These are phyloP conservation scores for Eremothecium gossypii DNA, from an alignment of 1,139 yeast genomes.

Conservation along the genomic window DNA sequence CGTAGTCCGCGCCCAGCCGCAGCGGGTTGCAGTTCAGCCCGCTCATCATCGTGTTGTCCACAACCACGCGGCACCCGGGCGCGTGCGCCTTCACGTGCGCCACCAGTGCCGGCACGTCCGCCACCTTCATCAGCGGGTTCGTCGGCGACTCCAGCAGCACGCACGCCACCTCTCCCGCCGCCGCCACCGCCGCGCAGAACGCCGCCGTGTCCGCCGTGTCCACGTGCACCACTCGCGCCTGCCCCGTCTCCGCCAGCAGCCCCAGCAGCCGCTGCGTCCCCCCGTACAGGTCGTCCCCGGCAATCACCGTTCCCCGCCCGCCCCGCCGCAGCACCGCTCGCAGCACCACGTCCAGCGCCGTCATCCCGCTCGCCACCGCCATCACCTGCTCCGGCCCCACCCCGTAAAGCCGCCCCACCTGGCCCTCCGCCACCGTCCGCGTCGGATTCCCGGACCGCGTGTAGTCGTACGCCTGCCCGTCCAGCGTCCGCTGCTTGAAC, in stretches of 20 bases:
- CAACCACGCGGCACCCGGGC: constrained; percentile 68
- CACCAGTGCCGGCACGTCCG: constrained; percentile 63
- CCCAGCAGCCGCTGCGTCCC: constrained; percentile 83
- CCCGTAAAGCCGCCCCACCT: constrained; percentile 50
- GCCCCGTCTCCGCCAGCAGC: constrained; percentile 58
- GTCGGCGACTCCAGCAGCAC: constrained; percentile 85
- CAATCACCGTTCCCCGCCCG: constrained; percentile 40
- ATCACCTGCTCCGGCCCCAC: constrained; percentile 65
- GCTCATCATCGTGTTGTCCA: constrained; percentile 94
- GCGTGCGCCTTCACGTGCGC: constrained; percentile 55
- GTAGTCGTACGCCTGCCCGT: constrained; percentile 61
- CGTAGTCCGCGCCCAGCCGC: constrained; percentile 80
- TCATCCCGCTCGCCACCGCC: constrained; percentile 90
- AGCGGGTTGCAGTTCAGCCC: constrained; percentile 80
- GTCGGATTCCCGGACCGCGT: constrained; percentile 96
- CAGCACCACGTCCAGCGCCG: constrained; percentile 76
- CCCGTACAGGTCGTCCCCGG: constrained; percentile 90
- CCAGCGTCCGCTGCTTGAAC: constrained; percentile 71
- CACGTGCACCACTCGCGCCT: constrained; percentile 60
- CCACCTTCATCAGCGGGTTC: constrained; percentile 81
- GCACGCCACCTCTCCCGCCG: constrained; percentile 38
- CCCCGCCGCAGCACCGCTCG: constrained; percentile 45
- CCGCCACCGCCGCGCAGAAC: constrained; percentile 30
- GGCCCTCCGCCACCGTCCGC: constrained; percentile 68
- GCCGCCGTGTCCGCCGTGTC: constrained; percentile 66